Base-by-base conservation (phyloP, 1,284 basidiomycete genomes). In the Pseudozyma pruni region DNA sequence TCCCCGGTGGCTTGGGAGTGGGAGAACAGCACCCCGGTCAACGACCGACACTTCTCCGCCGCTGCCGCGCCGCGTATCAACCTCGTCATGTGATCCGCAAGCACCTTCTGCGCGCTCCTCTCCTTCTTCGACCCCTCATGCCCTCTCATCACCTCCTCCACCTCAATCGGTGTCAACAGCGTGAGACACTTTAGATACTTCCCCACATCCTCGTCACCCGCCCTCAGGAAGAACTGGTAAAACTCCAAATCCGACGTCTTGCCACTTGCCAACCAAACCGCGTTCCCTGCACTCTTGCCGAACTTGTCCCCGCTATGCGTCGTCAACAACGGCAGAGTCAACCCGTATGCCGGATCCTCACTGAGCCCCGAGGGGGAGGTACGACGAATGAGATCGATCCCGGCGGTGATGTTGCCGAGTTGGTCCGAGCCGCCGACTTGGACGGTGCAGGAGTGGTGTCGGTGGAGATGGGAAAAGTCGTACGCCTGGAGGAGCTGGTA, bases 391-490 rank as follows among this genome's bases (percentile, higher is more conserved):
- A 97, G 86, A 56, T 97, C 93, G 31, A 96, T 86, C 5, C 94
- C 94, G 8, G 92, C 91, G 19, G 93, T 85, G 67, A 98, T 97
- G 81, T 98, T 98, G n/a, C 96, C 95, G 90, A 94, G 94, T 83
- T 99, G 96, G 83, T 99, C 96, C 0, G 91, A 93, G 4, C 96
- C 96, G 43, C 96, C 96, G 38, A 98, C 84, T 83, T 99, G 96
- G 40, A 98, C 87, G 2, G 89, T 89, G 83, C 95, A 98, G 0
- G 85, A 85, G 46, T 88, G 85, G 25, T 27, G 22, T 85, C 85
- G 2, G 83, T 94, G 86, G 2, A 99, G 86, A 62, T 90, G 85
- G 64, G 90, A 87, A 83, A 97, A 99, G 83, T 99, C 96, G 83
- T 93, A 92, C 2, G 93, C 96, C 84, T 99, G 96, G 11, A 99